A percentile compares a stretch with the other conserved stretches of the same genome.
phyloP scores from a whole-genome alignment of 306 rosid genomes.

The Begonia loranthoides region DNA sequence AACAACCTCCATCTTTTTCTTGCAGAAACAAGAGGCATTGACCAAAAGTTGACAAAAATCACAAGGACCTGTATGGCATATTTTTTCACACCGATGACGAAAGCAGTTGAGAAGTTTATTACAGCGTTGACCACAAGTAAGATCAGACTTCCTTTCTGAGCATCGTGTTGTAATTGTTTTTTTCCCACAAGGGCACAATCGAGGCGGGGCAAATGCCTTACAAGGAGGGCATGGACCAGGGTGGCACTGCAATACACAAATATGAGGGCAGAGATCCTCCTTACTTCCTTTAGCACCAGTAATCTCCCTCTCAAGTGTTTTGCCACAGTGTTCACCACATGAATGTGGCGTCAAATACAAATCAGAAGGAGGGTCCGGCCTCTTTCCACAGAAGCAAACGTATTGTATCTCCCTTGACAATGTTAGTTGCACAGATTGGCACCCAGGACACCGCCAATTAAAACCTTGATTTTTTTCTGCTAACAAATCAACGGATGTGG shows the following conservation, averaged over 20 bases:
- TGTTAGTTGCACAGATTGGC: slow-evolving; percentile 72
- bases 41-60: slow-evolving; percentile 55
- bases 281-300: slow-evolving; percentile 26
- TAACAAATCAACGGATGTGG: slow-evolving; percentile 57
- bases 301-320: slow-evolving; percentile 58
- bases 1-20: slow-evolving; percentile 36
- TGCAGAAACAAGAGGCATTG: slow-evolving; percentile 73
- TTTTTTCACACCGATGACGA: slow-evolving; percentile 55
- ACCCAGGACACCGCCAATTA: slow-evolving; percentile 98
- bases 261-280: slow-evolving; percentile 79
- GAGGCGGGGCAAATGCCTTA: slow-evolving; percentile 75
- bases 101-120: slow-evolving; percentile 62
- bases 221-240: slow-evolving; percentile 99
- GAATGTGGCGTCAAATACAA: slow-evolving; percentile 89
- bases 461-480: slow-evolving; percentile 67
- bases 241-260: slow-evolving; percentile 92
- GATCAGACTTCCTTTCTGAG: slow-evolving; percentile 60
- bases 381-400: slow-evolving; percentile 76
- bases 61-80: slow-evolving; percentile 79
- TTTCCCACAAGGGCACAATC: slow-evolving; percentile 83
- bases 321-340: slow-evolving; percentile 87
- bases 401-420: slow-evolving; percentile 70
- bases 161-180: slow-evolving; percentile 68
- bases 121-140: slow-evolving; percentile 78
- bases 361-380: slow-evolving; percentile 85